A percentile compares a stretch with the other conserved stretches of the same genome.
phyloP scores from a whole-genome alignment of 2,329 filamentous ascomycete species.

The Ascochyta lentis region DNA sequence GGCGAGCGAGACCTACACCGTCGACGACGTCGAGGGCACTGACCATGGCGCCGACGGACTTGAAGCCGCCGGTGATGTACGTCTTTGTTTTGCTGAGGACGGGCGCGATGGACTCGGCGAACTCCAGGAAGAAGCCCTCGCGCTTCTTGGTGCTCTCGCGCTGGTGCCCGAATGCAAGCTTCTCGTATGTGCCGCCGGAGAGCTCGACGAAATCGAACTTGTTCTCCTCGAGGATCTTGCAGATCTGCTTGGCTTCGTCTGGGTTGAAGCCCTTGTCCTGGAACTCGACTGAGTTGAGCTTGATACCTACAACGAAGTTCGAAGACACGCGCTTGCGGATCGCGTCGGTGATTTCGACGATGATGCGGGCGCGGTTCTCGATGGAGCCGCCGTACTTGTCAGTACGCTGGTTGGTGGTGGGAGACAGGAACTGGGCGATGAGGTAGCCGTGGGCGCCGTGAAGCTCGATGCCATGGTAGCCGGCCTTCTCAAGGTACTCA shows the following conservation, averaged over 20 bases:
- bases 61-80: slow-evolving; percentile 67
- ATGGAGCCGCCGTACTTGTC: slow-evolving; percentile 55
- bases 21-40: slow-evolving; percentile 64
- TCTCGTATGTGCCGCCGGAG: slow-evolving; percentile 66
- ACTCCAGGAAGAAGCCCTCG: slow-evolving; percentile 67
- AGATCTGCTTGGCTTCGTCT: slow-evolving; percentile 59
- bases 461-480: slow-evolving; percentile 61
- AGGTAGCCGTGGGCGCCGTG: slow-evolving; percentile 56
- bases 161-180: slow-evolving; percentile 59
- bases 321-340: slow-evolving; percentile 46
- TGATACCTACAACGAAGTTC: slow-evolving; percentile 60
- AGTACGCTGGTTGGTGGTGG: slow-evolving; percentile 52
- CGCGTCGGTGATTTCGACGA: slow-evolving; percentile 50
- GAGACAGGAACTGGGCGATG: slow-evolving; percentile 55
- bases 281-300: slow-evolving; percentile 66
- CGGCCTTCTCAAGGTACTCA: slow-evolving; percentile 67
- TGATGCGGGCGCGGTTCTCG: slow-evolving; percentile 52
- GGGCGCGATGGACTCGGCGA: slow-evolving; percentile 60
- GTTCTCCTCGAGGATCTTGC: slow-evolving; percentile 57
- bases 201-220: slow-evolving; percentile 66
- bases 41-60: slow-evolving; percentile 63
- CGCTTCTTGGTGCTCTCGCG: slow-evolving; percentile 62
- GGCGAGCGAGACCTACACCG: slow-evolving; percentile 65
- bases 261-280: slow-evolving; percentile 60
- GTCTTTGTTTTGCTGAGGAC: slow-evolving; percentile 64